Percentiles rank a stretch among this genome's conserved stretches.
phyloP scores from a whole-genome alignment of 805 yeast genomes.

The Teunomyces kruisii region DNA sequence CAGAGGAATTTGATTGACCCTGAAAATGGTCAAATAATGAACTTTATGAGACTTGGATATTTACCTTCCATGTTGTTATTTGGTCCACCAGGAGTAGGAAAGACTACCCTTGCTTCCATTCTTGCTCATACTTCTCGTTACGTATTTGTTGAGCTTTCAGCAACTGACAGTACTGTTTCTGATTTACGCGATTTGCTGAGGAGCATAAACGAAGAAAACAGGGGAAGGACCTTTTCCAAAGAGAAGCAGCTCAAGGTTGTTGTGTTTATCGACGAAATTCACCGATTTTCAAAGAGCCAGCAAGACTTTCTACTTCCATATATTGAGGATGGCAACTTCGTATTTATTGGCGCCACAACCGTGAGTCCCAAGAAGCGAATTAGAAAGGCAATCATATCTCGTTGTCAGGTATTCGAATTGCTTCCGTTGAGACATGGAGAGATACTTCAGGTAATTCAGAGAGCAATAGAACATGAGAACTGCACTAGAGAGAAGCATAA shows the following conservation, averaged over 20 bases:
- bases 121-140: conserved; percentile 55
- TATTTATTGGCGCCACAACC: conserved; percentile 93
- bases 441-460: conserved; percentile 48
- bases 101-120: conserved; percentile 77
- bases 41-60: conserved; percentile 60
- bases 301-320: conserved; percentile 85
- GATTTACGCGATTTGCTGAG: conserved; percentile 64
- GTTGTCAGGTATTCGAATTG: conserved; percentile 80
- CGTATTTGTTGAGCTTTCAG: conserved; percentile 78
- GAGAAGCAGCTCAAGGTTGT: conserved; percentile 32
- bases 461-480: conserved; percentile 51
- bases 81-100: conserved; percentile 98
- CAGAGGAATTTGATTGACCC: conserved; percentile 74
- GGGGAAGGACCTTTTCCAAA: conserved; percentile 32
- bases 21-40: conserved; percentile 58
- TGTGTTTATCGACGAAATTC: conserved; percentile 90
- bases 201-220: conserved; percentile 46
- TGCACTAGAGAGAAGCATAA: conserved; percentile 15
- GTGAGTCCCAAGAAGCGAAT: conserved; percentile 68
- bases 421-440: conserved; percentile 52
- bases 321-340: conserved; percentile 80
- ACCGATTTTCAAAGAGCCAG: conserved; percentile 79
- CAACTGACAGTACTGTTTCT: conserved; percentile 66
- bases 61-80: conserved; percentile 86
- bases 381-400: conserved; percentile 76